phyloP scores from a whole-genome alignment of 2,329 filamentous ascomycete genomes.

The Aspergillus neotritici region DNA sequence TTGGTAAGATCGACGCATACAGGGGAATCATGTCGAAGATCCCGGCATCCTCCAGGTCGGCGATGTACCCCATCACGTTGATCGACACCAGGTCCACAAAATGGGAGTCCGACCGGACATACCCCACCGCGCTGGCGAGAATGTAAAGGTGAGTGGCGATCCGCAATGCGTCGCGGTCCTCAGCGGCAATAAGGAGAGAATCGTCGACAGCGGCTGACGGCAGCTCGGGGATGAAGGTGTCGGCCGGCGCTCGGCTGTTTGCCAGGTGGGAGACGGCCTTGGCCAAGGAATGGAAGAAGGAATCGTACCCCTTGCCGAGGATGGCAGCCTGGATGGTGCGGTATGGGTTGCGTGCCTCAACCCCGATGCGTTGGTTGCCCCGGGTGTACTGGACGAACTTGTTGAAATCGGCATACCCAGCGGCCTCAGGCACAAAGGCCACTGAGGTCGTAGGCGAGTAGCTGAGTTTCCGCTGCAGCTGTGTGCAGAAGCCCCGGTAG shows the following conservation, averaged over 20 bases:
- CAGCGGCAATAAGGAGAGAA: constrained; percentile 33
- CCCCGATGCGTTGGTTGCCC: constrained; percentile 31
- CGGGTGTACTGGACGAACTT: constrained; percentile 35
- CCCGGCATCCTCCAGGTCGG: constrained; percentile 65
- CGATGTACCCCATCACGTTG: constrained; percentile 75
- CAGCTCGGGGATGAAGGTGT: constrained; percentile 31
- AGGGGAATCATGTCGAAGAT: constrained; percentile 76
- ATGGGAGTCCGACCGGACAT: constrained; percentile 45
- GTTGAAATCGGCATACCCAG: constrained; percentile 32
- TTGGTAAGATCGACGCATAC: constrained; percentile 74
- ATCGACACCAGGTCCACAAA: constrained; percentile 57
- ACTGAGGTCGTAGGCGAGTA: constrained; percentile 50
- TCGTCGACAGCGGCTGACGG: constrained; percentile 52
- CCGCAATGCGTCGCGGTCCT: constrained; percentile 57
- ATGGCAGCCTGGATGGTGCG: constrained; percentile 41
- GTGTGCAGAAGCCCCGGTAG: constrained; percentile 62
- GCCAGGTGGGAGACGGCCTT: constrained; percentile 36
- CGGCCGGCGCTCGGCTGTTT: constrained; percentile 20
- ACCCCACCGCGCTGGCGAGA: constrained; percentile 57
- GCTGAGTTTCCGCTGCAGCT: constrained; percentile 45
- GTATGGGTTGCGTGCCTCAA: constrained; percentile 40
- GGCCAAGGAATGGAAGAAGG: constrained; percentile 38
- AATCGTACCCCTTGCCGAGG: constrained; percentile 38
- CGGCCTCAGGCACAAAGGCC: constrained; percentile 54
- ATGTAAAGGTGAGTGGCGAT: constrained; percentile 64